Base-by-base conservation (phyloP, 805 yeast genomes). In the Vanderwaltozyma yarrowii region DNA sequence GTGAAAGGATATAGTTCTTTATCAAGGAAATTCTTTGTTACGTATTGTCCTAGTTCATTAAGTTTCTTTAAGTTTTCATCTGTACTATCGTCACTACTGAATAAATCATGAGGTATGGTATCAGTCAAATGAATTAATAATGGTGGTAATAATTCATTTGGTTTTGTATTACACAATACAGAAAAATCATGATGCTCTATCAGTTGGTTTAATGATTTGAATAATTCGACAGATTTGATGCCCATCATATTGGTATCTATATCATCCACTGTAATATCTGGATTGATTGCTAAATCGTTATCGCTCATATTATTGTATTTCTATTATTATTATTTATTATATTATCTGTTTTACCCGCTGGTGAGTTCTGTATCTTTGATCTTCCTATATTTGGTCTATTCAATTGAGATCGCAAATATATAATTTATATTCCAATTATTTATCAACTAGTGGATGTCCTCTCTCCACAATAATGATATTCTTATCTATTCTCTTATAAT, bases 1-100 rank as follows among this genome's bases (percentile, higher is more conserved):
- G 77, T 73, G 47, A 73, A 74, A 2, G 79, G 80, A 7, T 45
- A 51, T n/a, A 26, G 37, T 13, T 43, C 36, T 10, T 44, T 41
- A 2, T 31, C 19, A 7, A 45, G 26, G 30, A 58, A 58, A 4
- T 42, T 43, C 5, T 41, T 32, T 11, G 21, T 34, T 23, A 58
- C 38, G 41, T 45, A 37, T 1, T 41, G 29, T 2, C 50, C 47
- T 4, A 49, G 21, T 12, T 36, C 30, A 7, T 30, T 32, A 27
- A 54, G 37, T 16, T 43, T 36, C 20, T 17, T 30, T 1, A 32
- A 6, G 13, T 34, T 33, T 15, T 32, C 30, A 14, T 32, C 42
- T 12, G 15, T 24, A 17, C 10, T 24, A 2, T 21, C 32, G 9
- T 33, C 32, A n/a, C 25, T 28, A 18, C 33, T 36, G 28, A 55